Evolutionary conservation across 148 eudicot species (phyloP).

Genomic region (Oxyria digyna): DNA sequence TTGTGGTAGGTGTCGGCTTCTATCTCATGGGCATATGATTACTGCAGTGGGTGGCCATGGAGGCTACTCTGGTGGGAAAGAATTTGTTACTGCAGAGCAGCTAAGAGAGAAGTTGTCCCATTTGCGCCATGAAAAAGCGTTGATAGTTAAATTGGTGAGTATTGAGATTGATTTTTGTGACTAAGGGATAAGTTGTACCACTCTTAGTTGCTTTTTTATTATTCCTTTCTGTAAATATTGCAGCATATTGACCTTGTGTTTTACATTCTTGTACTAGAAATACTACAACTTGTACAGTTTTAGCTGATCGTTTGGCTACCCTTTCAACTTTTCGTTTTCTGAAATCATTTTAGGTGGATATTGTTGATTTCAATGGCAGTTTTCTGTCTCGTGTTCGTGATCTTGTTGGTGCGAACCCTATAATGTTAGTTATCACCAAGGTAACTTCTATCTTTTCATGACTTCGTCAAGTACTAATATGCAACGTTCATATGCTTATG

Average conservation of each 20-base stretch:
- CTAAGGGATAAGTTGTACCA: background rate
- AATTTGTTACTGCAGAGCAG: conserved; percentile 87
- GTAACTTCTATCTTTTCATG: conserved; percentile 19
- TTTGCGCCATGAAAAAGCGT: conserved; percentile 81
- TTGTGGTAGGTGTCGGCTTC: conserved; percentile 83
- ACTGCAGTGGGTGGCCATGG: conserved; percentile 99
- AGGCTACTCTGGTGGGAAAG: conserved; percentile 92
- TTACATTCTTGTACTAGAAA: background rate
- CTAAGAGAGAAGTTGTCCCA: conserved; percentile 82
- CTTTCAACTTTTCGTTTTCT: conserved; percentile 3
- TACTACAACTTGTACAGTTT: background rate
- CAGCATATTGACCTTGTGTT: background rate
- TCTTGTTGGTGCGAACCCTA: conserved; percentile 92
- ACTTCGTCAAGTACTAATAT: background rate
- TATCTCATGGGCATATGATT: conserved; percentile 95
- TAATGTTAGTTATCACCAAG: conserved; percentile 89
- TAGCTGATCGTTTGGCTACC: background rate
- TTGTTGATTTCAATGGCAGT: conserved; percentile 94
- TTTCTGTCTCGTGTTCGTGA: conserved; percentile 90
- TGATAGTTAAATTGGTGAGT: conserved; percentile 87
- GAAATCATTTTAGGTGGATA: conserved; percentile 53
- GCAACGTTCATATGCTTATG: background rate
- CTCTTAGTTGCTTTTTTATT: too few relatives aligned
- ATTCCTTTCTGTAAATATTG: background rate
- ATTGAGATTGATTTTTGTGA: conserved; percentile 22